phyloP scores from a whole-genome alignment of 257 asterid species.

The Solanum chilense region DNA sequence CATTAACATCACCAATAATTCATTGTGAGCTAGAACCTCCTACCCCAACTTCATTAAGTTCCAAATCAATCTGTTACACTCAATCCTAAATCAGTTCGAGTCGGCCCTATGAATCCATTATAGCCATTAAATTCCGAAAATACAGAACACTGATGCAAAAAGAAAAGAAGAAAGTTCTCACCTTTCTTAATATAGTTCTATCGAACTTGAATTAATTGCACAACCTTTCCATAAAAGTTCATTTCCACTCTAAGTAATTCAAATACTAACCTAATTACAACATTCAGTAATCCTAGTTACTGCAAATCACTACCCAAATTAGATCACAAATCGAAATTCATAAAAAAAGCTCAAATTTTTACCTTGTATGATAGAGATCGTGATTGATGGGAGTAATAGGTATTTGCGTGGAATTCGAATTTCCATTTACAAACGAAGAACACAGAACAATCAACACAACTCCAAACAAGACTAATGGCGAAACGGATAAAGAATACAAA shows the following conservation, averaged over 20 bases:
- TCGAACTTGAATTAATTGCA: not conserved
- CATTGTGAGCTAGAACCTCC: not conserved
- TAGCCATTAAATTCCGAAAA: not conserved
- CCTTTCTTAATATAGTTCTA: not conserved
- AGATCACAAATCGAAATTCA: not conserved
- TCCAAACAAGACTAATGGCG: not conserved
- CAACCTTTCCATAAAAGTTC: not conserved
- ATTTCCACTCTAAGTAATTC: not conserved
- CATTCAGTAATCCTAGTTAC: not conserved
- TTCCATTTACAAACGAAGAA: constrained; percentile 24
- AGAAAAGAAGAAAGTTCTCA: not conserved
- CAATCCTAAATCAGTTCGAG: not conserved
- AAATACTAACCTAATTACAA: not conserved
- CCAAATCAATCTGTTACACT: not conserved
- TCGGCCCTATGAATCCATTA: not conserved
- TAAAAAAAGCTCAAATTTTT: not conserved
- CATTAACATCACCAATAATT: not conserved
- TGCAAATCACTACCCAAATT: not conserved
- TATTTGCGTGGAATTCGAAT: constrained; percentile 27
- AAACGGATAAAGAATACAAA: not conserved
- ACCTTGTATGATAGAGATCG: constrained; percentile 94
- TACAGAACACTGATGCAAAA: not conserved
- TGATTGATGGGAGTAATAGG: constrained; percentile 62
- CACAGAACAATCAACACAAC: not conserved
- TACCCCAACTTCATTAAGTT: not conserved